Conservation (phyloP, 352 stramenopile species). For the Achlya hypogyna region DNA sequence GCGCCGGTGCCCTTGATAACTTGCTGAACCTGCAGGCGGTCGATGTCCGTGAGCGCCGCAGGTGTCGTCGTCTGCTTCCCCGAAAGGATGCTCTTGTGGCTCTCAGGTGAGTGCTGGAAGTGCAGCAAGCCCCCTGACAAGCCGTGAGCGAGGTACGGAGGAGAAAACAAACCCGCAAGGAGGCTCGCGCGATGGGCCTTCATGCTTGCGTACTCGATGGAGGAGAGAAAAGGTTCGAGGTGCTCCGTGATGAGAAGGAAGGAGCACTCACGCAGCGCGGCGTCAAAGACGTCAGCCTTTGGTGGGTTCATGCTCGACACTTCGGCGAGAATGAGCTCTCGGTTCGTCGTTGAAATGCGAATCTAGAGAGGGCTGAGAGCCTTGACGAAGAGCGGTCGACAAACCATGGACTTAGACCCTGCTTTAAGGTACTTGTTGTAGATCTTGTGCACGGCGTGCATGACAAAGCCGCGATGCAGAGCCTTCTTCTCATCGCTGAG, state of each 20-base stretch:
- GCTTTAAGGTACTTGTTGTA: constrained; percentile 72
- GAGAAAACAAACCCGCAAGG: neutral
- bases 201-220: constrained; percentile 4
- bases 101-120: neutral
- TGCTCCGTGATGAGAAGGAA: constrained; percentile 54
- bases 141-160: neutral
- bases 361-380: constrained; percentile 27
- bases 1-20: constrained; percentile 29
- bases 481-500: neutral
- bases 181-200: neutral
- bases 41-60: neutral
- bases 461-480: constrained; percentile 28
- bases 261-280: constrained; percentile 45
- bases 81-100: too few species aligned
- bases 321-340: neutral
- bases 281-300: constrained; percentile 41
- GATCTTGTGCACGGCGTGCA: constrained; percentile 58
- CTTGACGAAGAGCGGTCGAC: constrained; percentile 42
- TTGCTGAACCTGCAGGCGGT: neutral
- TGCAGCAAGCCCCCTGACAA: neutral
- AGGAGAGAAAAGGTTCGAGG: constrained; percentile 36
- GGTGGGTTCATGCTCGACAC: constrained; percentile 31
- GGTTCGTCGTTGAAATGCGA: neutral
- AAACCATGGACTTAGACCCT: constrained; percentile 60
- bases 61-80: too few species aligned